phyloP scores from a whole-genome alignment of 1,284 basidiomycete species.

The Trichosporon asahii region DNA sequence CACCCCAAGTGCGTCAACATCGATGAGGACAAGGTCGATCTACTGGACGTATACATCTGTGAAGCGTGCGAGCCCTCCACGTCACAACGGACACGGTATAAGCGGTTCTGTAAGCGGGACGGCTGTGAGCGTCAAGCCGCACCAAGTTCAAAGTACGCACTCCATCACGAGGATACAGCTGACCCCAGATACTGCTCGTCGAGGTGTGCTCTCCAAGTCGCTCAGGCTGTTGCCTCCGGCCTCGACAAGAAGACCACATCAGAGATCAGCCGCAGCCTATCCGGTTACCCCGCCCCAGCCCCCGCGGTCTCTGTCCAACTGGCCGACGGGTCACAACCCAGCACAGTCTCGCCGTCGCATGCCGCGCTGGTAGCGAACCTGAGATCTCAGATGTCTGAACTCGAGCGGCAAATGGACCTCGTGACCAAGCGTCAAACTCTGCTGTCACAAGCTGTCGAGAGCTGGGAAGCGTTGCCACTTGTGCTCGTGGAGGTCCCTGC shows the following conservation, averaged over 20 bases:
- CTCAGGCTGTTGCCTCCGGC: slow-evolving; percentile 27
- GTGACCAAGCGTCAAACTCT: slow-evolving; percentile 35
- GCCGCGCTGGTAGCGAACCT: neutral
- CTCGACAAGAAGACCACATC: slow-evolving; percentile 35
- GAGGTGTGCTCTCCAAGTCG: slow-evolving; percentile 38
- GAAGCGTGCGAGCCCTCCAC: slow-evolving; percentile 42
- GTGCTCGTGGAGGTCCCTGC: slow-evolving; percentile 15
- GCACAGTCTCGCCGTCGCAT: neutral
- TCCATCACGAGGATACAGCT: neutral
- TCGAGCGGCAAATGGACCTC: slow-evolving; percentile 17
- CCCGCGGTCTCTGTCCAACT: slow-evolving; percentile 24
- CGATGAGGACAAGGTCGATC: slow-evolving; percentile 36
- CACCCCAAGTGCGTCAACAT: slow-evolving; percentile 44
- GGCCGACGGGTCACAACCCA: neutral
- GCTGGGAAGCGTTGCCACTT: slow-evolving; percentile 24
- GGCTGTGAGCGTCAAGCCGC: slow-evolving; percentile 38
- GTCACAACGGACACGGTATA: slow-evolving; percentile 34
- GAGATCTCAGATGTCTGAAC: neutral
- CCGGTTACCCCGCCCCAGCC: slow-evolving; percentile 32
- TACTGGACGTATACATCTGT: slow-evolving; percentile 47
- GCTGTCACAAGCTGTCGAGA: slow-evolving; percentile 26
- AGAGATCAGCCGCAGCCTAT: slow-evolving; percentile 16
- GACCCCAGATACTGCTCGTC: slow-evolving; percentile 42
- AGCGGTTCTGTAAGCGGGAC: slow-evolving; percentile 39
- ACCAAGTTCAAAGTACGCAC: slow-evolving; percentile 43